phyloP scores from a whole-genome alignment of 2,329 filamentous ascomycete species.

The Exophiala calicioides region DNA sequence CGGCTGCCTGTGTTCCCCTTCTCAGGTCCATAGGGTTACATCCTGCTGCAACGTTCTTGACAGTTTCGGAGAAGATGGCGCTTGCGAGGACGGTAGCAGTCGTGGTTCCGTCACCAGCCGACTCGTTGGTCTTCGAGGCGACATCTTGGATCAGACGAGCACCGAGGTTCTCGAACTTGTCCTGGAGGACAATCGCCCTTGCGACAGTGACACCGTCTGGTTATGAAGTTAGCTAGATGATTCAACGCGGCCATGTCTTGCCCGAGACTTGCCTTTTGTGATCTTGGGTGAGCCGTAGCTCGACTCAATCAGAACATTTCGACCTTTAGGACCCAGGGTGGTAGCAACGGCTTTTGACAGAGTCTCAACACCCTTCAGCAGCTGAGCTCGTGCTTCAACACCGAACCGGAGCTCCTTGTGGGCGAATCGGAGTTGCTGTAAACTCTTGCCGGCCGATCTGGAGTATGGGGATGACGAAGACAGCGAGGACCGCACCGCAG shows the following conservation, averaged over 20 bases:
- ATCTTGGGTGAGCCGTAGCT: slow-evolving; percentile 99
- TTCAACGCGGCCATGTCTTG: background rate
- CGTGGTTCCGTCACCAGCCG: slow-evolving; percentile 97
- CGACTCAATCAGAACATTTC: slow-evolving; percentile 97
- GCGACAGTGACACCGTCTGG: slow-evolving; percentile 85
- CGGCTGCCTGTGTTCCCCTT: slow-evolving; percentile 93
- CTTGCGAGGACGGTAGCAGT: slow-evolving; percentile 95
- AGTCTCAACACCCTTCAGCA: slow-evolving; percentile 93
- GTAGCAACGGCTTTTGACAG: slow-evolving; percentile 94
- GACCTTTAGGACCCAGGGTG: slow-evolving; percentile 94
- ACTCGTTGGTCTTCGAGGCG: slow-evolving; percentile 98
- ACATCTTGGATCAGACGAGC: slow-evolving; percentile 96
- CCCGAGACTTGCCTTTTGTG: slow-evolving; percentile 76
- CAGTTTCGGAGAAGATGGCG: slow-evolving; percentile 98
- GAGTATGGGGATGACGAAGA: slow-evolving; percentile 64
- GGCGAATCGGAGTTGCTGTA: slow-evolving; percentile 92
- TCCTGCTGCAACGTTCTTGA: slow-evolving; percentile 98
- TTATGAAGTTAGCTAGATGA: slow-evolving; percentile 24
- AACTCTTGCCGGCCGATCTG: slow-evolving; percentile 62
- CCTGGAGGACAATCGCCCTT: slow-evolving; percentile 87
- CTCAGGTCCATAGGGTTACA: slow-evolving; percentile 99
- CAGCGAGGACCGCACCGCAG: slow-evolving; percentile 75
- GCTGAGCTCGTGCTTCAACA: slow-evolving; percentile 84
- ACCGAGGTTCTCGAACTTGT: slow-evolving; percentile 99
- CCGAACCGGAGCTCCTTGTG: slow-evolving; percentile 93